These are phyloP conservation scores for Kappamyces sp. DNA, from an alignment of 192 early-diverging fungal genomes.

Conservation along the genomic window DNA sequence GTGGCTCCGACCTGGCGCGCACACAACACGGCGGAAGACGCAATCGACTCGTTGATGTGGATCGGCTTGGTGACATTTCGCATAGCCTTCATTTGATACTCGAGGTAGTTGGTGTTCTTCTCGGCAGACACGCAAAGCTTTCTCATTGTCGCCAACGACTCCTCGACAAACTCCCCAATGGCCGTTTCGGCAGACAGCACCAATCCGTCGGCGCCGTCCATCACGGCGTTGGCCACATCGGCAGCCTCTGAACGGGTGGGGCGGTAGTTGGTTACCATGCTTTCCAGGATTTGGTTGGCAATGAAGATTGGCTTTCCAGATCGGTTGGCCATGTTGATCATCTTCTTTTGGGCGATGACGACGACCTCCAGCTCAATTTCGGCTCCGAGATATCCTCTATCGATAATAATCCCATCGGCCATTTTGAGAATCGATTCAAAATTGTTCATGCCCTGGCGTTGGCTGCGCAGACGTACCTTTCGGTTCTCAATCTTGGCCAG, in stretches of 20 bases:
- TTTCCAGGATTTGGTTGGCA: slow-evolving; percentile 58
- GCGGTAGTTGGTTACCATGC: slow-evolving; percentile 45
- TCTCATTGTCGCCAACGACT: slow-evolving; percentile 41
- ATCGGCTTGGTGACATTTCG: slow-evolving; percentile 50
- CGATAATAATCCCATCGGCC: slow-evolving; percentile 55
- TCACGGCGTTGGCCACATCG: slow-evolving; percentile 49
- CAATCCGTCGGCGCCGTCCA: slow-evolving; percentile 56
- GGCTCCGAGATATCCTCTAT: slow-evolving; percentile 53
- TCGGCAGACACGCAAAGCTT: slow-evolving; percentile 47
- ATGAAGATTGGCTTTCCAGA: slow-evolving; percentile 52
- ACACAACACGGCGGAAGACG: slow-evolving; percentile 44
- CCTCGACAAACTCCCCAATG: slow-evolving; percentile 42
- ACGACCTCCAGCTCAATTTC: slow-evolving; percentile 53
- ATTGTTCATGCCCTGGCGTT: slow-evolving; percentile 39
- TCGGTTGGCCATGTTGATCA: slow-evolving; percentile 49
- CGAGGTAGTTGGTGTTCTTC: slow-evolving; percentile 53
- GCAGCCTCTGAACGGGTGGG: slow-evolving; percentile 45
- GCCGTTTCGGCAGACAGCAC: slow-evolving; percentile 57
- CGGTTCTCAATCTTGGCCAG: slow-evolving; percentile 59
- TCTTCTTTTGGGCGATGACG: slow-evolving; percentile 52
- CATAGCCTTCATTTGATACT: slow-evolving; percentile 54
- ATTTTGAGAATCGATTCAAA: slow-evolving; percentile 46
- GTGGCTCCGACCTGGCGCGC: slow-evolving; percentile 49
- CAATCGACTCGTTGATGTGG: slow-evolving; percentile 51
- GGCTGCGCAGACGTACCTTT: not conserved